Evolutionary conservation across 1,139 yeast genomes (phyloP), one percentile per base, ranked within the genome.

Genomic region (Arxiozyma bovina): DNA sequence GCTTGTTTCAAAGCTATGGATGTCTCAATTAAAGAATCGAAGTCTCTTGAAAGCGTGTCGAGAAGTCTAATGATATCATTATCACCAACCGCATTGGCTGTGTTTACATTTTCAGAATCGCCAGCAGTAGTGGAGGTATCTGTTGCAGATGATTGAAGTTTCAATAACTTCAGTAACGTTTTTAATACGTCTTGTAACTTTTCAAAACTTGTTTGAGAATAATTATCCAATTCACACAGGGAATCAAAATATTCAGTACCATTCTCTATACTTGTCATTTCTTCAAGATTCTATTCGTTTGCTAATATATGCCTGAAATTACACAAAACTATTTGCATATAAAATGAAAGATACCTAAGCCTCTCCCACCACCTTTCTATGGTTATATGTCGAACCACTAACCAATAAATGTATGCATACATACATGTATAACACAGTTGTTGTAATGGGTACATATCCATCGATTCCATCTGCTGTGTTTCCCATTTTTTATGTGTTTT

Each of bases 151-250:
- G 40, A 20, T 20, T 21, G 25, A 17, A 25, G 21, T n/a, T 50
- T 22, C 25, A 50, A 25, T 38, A 66, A 47, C 45, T 57, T 58
- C 44, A 54, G 51, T 30, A 66, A 47, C 1, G 54, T 48, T 8
- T 54, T 49, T 15, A 64, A 34, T 4, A 60, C 59, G 4, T 51
- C 51, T 18, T 56, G 54, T 44, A 64, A 46, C 20, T 57, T 51
- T 22, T 56, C 55, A 48, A 63, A 60, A 48, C 57, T 62, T 18
- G 56, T 54, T 43, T 61, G 62, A 40, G 65, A 52, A 22, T 55
- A 53, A 18, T 61, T 63, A 45, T 66, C 68, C 50, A 65, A 60
- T 48, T 63, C 67, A 57, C 66, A 64, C 18, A 66, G 55, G 17
- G 61, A 55, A 49, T 65, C 70, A 51, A 64, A 62, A 54, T 60